Percentiles rank a stretch among this genome's conserved stretches.
These are phyloP conservation scores for Penicillium sp. DNA, from an alignment of 2,329 filamentous ascomycete species.

Conservation along the genomic window DNA sequence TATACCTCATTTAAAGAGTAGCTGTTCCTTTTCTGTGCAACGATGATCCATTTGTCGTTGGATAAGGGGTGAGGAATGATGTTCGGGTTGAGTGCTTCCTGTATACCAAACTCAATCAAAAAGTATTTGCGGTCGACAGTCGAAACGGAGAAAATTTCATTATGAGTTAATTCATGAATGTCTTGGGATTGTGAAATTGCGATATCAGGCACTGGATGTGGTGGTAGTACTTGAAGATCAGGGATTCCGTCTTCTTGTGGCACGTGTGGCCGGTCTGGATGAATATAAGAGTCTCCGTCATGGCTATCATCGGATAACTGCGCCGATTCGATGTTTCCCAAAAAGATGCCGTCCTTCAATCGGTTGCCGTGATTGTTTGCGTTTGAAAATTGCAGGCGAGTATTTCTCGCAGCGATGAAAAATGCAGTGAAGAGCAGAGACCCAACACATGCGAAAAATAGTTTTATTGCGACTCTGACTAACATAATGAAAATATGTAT, in stretches of 20 bases:
- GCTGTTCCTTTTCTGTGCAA: neutral
- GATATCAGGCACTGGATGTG: neutral
- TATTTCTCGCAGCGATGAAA: neutral
- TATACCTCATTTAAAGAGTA: neutral
- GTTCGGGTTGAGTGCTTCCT: conserved; percentile 1
- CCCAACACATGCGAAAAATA: neutral
- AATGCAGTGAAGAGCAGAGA: conserved; percentile 2
- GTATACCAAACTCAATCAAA: neutral
- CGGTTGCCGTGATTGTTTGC: neutral
- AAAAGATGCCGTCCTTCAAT: neutral
- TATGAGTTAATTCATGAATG: neutral
- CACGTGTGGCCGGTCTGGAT: neutral
- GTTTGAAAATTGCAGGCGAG: neutral
- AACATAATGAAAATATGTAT: neutral
- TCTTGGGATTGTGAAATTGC: neutral
- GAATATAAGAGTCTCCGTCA: neutral
- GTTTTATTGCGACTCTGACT: neutral
- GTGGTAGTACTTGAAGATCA: neutral
- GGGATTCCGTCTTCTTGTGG: neutral
- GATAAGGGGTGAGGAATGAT: conserved; percentile 3
- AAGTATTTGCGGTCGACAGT: neutral
- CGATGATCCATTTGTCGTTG: conserved; percentile 1
- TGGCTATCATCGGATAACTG: neutral
- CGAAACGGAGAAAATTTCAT: neutral
- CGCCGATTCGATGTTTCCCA: neutral